phyloP scores from a whole-genome alignment of 169 alveolate species.

The Theileria luwenshuni region DNA sequence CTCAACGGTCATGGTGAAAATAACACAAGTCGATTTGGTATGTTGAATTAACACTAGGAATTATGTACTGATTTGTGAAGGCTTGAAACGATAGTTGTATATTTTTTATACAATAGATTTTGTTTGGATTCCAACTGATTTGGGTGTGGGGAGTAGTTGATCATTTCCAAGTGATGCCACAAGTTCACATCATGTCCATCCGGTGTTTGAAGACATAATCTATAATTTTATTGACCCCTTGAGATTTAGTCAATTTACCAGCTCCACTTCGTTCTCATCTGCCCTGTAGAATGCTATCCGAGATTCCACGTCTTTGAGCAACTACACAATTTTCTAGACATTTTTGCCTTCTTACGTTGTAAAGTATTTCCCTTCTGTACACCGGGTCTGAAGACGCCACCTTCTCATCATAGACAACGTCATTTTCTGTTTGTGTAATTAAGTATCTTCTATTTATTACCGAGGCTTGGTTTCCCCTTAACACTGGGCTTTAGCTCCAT shows the following conservation, averaged over 20 bases:
- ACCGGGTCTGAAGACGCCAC: constrained; percentile 54
- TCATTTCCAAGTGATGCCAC: background rate
- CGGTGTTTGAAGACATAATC: constrained; percentile 8
- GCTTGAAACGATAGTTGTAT: background rate
- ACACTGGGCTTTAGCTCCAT: constrained; percentile 34
- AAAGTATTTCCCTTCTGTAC: constrained; percentile 51
- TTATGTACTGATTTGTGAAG: too few relatives aligned
- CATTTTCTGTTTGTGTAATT: constrained; percentile 28
- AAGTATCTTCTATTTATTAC: background rate
- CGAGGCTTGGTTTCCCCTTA: constrained; percentile 2
- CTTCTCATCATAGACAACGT: constrained; percentile 52
- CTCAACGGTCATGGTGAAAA: constrained; percentile 15
- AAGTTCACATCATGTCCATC: background rate
- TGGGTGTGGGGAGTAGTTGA: constrained; percentile 20
- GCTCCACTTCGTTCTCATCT: constrained; percentile 59
- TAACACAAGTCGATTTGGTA: background rate
- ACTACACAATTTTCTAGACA: constrained; percentile 16
- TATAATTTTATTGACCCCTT: background rate
- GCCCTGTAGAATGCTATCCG: constrained; percentile 67
- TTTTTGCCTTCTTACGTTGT: constrained; percentile 21
- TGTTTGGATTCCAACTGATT: background rate
- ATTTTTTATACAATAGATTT: constrained; percentile 3
- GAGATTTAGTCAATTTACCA: constrained; percentile 20
- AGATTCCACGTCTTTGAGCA: constrained; percentile 67
- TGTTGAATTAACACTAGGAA: background rate